phyloP scores from a whole-genome alignment of 2,329 filamentous ascomycete genomes.

The Clonostachys rhizophaga region DNA sequence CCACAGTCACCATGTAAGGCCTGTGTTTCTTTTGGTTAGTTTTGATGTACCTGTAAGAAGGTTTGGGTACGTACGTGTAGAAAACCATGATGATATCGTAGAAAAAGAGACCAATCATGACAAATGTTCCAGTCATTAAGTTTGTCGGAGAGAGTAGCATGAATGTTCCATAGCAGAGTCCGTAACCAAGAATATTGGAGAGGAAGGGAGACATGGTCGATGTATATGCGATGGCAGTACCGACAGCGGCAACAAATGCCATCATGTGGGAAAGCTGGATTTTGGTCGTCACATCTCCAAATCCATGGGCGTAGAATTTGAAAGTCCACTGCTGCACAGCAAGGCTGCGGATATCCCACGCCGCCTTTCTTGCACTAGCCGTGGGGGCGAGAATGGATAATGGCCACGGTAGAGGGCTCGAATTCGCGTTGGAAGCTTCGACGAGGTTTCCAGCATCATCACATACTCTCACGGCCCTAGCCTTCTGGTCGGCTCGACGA shows the following conservation, averaged over 20 bases:
- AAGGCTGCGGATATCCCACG: slow-evolving; percentile 47
- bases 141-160: slow-evolving; percentile 86
- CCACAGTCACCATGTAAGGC: slow-evolving; percentile 82
- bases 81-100: slow-evolving; percentile 96
- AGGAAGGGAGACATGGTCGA: slow-evolving; percentile 55
- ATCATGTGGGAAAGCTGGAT: slow-evolving; percentile 54
- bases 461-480: slow-evolving; percentile 28
- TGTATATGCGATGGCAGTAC: slow-evolving; percentile 59
- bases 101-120: slow-evolving; percentile 78
- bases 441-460: slow-evolving; percentile 23
- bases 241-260: slow-evolving; percentile 48
- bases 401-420: slow-evolving; percentile 20
- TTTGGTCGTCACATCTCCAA: slow-evolving; percentile 38
- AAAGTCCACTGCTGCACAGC: slow-evolving; percentile 47
- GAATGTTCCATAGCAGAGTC: slow-evolving; percentile 79
- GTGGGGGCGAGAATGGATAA: slow-evolving; percentile 25
- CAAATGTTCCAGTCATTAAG: slow-evolving; percentile 73
- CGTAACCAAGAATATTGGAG: slow-evolving; percentile 83
- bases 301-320: slow-evolving; percentile 44
- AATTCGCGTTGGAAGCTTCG: slow-evolving; percentile 12
- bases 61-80: slow-evolving; percentile 58
- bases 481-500: slow-evolving; percentile 37
- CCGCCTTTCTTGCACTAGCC: slow-evolving; percentile 10
- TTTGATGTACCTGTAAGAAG: not conserved
- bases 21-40: slow-evolving; percentile 26